phyloP scores from a whole-genome alignment of 495 filamentous ascomycete genomes.

The Podospora didyma region DNA sequence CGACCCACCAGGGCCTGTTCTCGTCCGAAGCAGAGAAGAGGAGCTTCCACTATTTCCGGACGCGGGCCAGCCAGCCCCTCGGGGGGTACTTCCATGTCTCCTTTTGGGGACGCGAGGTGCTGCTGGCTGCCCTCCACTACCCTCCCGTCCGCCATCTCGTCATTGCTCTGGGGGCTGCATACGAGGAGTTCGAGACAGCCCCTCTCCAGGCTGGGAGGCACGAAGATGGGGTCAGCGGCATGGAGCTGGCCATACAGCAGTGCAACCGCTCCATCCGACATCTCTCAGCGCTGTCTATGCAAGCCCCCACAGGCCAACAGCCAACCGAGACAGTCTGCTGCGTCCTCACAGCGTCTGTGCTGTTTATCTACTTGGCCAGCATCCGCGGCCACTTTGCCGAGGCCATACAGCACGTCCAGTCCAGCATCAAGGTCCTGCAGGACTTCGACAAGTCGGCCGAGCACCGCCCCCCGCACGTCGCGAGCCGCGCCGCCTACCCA shows the following conservation, averaged over 20 bases:
- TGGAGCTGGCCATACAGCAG: conserved; percentile 15
- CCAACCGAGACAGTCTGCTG: conserved; percentile 7
- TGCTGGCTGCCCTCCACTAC: conserved; percentile 19
- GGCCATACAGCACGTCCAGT: conserved; percentile 17
- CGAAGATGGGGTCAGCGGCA: not conserved
- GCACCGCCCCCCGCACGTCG: not conserved
- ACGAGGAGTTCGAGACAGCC: conserved; percentile 8
- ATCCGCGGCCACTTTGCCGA: conserved; percentile 14
- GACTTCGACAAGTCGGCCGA: conserved; percentile 6
- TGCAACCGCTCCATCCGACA: conserved; percentile 14
- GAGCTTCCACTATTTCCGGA: conserved; percentile 19
- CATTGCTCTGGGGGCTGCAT: conserved; percentile 18
- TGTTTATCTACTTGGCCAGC: conserved; percentile 18
- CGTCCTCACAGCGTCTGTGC: conserved; percentile 16
- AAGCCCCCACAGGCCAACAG: not conserved
- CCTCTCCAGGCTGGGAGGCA: too few relatives aligned
- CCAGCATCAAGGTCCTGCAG: conserved; percentile 12
- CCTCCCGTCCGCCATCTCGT: conserved; percentile 18
- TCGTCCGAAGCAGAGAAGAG: conserved; percentile 11
- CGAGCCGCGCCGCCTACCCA: conserved; percentile 3
- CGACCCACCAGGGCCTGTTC: conserved; percentile 9
- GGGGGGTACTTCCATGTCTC: conserved; percentile 14
- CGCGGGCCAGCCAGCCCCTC: conserved; percentile 8
- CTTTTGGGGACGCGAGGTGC: conserved; percentile 19
- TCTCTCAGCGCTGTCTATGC: not conserved